Base-by-base conservation (phyloP, 208 protist genomes). In the Acanthamoeba pearcei region DNA sequence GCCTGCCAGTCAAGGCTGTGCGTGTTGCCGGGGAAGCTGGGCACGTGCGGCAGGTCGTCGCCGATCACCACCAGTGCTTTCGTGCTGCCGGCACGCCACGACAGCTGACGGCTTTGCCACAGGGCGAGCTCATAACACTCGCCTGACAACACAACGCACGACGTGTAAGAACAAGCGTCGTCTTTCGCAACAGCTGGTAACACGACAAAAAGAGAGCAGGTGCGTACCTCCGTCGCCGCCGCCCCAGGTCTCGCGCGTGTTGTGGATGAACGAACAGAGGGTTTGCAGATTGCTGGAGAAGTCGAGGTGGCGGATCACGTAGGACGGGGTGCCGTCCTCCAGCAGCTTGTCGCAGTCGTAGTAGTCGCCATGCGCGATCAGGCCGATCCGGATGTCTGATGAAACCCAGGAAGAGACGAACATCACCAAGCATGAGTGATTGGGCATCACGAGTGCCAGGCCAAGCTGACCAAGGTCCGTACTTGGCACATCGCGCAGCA, bases 401-500 rank as follows among this genome's bases (percentile, higher is more conserved):
- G 38, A 13, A 9, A 49, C 46, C 46, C 46, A 42, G 38, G 3
- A 42, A 5, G 3, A 42, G 3, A 42, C 38, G 3, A 42, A 42
- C 38, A 42, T 5, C 38, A 42, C 38, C 38, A 42, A 42, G 38
- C 38, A 42, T 42, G 38, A 42, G 38, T 5, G 38, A 42, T 42
- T 42, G 38, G 38, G 38, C 38, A 2, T 42, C 38, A 42, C 1
- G 3, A 5, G 3, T 2, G 3, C 38, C 3, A 42, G 1, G 38
- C 38, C 38, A 42, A 42, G 38, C 38, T 42, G 3, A 42, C 4
- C 38, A 42, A 42, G 38, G 38, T 42, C 38, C 80, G 80, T 42
- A 88, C 80, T 88, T 19, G 80, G 80, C 27, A 88, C 80, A 64
- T 88, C 80, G 17, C 80, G 46, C 15, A 88, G 80, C 13, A 88